phyloP scores from a whole-genome alignment of 2,329 filamentous ascomycete genomes.

The Cyclaneusma minus region DNA sequence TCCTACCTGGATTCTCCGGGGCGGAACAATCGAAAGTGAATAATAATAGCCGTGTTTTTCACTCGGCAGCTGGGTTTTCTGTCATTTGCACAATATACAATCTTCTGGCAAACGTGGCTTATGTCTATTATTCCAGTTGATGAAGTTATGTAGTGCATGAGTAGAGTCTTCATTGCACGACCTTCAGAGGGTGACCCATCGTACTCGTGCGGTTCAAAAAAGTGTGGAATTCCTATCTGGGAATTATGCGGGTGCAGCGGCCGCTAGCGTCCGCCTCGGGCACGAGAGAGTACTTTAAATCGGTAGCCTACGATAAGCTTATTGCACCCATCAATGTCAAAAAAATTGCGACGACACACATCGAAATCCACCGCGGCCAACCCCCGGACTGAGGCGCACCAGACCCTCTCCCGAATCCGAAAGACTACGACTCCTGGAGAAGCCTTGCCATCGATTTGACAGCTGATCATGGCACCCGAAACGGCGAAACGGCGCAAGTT shows the following conservation, averaged over 20 bases:
- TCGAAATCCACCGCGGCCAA: constrained; percentile 8
- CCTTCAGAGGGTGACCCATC: too few species aligned
- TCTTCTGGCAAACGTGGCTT: neutral
- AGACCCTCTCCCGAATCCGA: too few species aligned
- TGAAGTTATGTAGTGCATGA: neutral
- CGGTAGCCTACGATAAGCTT: too few species aligned
- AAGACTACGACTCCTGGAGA: too few species aligned
- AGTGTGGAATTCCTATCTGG: too few species aligned
- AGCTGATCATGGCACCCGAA: constrained; percentile 13
- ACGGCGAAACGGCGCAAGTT: constrained; percentile 20
- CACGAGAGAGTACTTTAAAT: too few species aligned
- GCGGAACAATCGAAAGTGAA: neutral
- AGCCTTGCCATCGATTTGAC: too few species aligned
- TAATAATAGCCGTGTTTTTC: neutral
- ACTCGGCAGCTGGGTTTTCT: neutral
- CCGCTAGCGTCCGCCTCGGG: too few species aligned
- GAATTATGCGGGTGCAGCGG: too few species aligned
- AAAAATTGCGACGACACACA: neutral
- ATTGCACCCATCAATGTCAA: too few species aligned
- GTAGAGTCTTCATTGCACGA: neutral
- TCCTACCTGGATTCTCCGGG: neutral
- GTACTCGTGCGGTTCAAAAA: too few species aligned
- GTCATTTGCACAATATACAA: neutral
- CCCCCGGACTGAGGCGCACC: constrained; percentile 7
- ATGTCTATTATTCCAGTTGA: neutral